A percentile compares a stretch with the other conserved stretches of the same genome.
These are phyloP conservation scores for Saccharomyces cerevisiae DNA, from an alignment of 805 yeast genomes.

Conservation along the genomic window DNA sequence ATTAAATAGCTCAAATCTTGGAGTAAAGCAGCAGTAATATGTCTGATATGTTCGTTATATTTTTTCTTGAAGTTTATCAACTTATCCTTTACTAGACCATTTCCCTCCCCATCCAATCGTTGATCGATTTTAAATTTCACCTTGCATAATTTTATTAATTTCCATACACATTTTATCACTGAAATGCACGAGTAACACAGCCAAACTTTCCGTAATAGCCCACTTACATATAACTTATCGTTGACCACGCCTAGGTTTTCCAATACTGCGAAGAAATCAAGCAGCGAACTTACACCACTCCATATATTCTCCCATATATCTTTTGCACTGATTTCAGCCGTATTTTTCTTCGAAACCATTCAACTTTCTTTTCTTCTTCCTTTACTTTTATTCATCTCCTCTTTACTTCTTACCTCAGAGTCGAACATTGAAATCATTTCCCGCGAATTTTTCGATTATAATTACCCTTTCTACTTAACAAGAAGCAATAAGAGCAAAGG, in stretches of 20 bases:
- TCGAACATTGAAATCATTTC: background rate
- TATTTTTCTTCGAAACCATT: background rate
- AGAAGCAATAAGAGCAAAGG: background rate
- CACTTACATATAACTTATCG: background rate
- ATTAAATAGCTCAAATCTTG: conserved; percentile 21
- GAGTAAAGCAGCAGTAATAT: conserved; percentile 17
- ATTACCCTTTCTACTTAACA: background rate
- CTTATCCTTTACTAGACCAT: conserved; percentile 15
- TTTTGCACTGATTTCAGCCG: background rate
- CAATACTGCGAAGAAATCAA: background rate
- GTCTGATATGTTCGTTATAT: conserved; percentile 11
- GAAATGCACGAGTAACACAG: background rate
- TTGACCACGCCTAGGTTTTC: background rate
- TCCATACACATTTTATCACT: background rate
- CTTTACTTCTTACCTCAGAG: background rate
- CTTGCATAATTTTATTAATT: conserved; percentile 4
- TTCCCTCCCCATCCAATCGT: conserved; percentile 7
- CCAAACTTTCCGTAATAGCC: background rate
- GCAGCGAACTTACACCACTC: background rate
- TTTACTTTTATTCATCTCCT: background rate
- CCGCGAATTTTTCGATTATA: background rate
- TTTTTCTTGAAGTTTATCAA: conserved; percentile 6
- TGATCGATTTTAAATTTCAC: conserved; percentile 7
- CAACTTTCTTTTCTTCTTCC: background rate
- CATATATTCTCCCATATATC: background rate